Base-by-base conservation (phyloP, 73 alveolate genomes). In the Stentor coeruleus region DNA sequence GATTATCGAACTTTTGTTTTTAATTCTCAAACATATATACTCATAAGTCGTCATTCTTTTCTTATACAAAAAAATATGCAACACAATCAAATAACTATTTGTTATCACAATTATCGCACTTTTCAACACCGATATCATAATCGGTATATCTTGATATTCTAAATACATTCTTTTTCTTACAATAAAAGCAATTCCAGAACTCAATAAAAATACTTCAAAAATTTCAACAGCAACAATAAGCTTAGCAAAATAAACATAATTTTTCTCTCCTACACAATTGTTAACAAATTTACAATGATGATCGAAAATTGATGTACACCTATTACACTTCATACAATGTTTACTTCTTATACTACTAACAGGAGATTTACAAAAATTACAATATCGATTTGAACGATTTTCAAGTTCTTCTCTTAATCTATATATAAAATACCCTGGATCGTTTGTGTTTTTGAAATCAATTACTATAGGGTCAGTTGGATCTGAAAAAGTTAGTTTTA, bases 221-320 rank as follows among this genome's bases (percentile, higher is more conserved):
- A 49, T 20, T 49, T 49, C 66, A 49, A 49, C 28, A 11, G 66
- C 6, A 49, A 49, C 28, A 20, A 49, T 49, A 6, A 49, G 66
- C 66, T 49, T 49, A 11, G 20, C 20, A 87, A 91, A 91, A 37
- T 72, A 59, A 39, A 39, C 38, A 75, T 85, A 91, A 86, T 91
- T 66, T 66, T 26, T 82, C 38, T 81, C 74, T 0, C 79, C 79
- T 20, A 66, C 37, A 31, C 79, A 66, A 66, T 66, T 66, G 37
- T 66, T 66, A 20, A 66, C 79, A 33, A 66, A 66, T 20, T 66
- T 66, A 40, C 79, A 66, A 33, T 66, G 79, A 33, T 66, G 79
- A 40, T 66, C 79, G 37, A 66, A 66, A 20, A 1, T 66, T 20
- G 2, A 1, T 20, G 33, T 40, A 66, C 79, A 66, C 14, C 79